Evolutionary conservation across 352 stramenopile genomes (phyloP).

Genomic region (Globisporangium splendens): DNA sequence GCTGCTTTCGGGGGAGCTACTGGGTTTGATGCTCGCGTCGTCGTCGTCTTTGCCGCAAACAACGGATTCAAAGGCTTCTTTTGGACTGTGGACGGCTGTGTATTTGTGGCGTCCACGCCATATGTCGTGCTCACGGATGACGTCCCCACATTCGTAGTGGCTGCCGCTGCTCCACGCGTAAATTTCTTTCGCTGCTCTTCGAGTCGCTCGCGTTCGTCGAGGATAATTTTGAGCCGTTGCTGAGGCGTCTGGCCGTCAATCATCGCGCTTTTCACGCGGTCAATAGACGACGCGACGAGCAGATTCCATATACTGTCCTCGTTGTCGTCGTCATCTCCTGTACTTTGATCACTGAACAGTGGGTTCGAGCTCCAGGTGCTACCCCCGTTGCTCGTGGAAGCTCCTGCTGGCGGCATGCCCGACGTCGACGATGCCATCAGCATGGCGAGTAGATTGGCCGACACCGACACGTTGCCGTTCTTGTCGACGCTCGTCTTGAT

Average conservation of each 20-base stretch:
- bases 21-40: constrained; percentile 1
- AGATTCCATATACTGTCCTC: constrained; percentile 71
- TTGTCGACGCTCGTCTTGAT: constrained; percentile 14
- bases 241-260: constrained; percentile 33
- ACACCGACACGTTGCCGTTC: constrained; percentile 18
- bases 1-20: neutral
- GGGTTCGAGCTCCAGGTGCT: constrained; percentile 28
- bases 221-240: constrained; percentile 54
- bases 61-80: no score
- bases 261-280: constrained; percentile 55
- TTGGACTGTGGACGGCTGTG: neutral
- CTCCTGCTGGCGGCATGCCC: constrained; percentile 13
- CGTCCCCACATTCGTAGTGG: constrained; percentile 1
- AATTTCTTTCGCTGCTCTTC: constrained; percentile 60
- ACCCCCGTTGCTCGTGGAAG: neutral
- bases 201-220: constrained; percentile 58
- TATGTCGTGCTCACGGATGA: constrained; percentile 17
- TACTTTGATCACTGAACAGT: constrained; percentile 47
- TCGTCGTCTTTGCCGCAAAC: neutral
- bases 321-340: constrained; percentile 42
- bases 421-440: constrained; percentile 54
- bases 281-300: constrained; percentile 63
- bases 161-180: constrained; percentile 1
- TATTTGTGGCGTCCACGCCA: neutral
- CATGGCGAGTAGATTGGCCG: constrained; percentile 41